Conservation (phyloP, 78 protist species). For the Dictyostelium purpureum region DNA sequence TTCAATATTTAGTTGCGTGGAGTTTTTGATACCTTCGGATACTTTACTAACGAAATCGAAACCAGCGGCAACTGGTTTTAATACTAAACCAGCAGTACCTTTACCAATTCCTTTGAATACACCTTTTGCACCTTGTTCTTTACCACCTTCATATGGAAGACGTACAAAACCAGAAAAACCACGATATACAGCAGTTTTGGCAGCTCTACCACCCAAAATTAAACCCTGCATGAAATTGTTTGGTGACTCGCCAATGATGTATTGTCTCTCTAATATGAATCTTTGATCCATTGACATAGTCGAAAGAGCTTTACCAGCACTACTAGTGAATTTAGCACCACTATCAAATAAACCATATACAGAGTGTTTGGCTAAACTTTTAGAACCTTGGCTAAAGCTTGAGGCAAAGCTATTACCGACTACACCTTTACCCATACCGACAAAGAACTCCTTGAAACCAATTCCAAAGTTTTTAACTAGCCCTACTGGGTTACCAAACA, state of each 20-base stretch:
- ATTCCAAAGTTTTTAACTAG: slow-evolving; percentile 80
- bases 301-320: slow-evolving; percentile 66
- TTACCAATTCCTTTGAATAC: slow-evolving; percentile 88
- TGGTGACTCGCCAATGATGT: slow-evolving; percentile 61
- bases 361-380: slow-evolving; percentile 70
- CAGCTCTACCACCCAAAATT: slow-evolving; percentile 21
- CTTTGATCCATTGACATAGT: slow-evolving; percentile 77
- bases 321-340: slow-evolving; percentile 72
- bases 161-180: slow-evolving; percentile 84
- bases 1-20: slow-evolving; percentile 66
- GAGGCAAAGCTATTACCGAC: slow-evolving; percentile 26
- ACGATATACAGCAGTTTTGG: slow-evolving; percentile 38
- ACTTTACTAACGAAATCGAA: slow-evolving; percentile 71
- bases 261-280: slow-evolving; percentile 53
- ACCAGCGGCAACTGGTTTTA: slow-evolving; percentile 88
- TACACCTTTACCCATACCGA: slow-evolving; percentile 64
- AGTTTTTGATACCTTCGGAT: slow-evolving; percentile 85
- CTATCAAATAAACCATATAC: slow-evolving; percentile 82
- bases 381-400: slow-evolving; percentile 37
- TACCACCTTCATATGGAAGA: slow-evolving; percentile 85
- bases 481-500: slow-evolving; percentile 91
- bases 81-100: slow-evolving; percentile 85
- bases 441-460: slow-evolving; percentile 84
- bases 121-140: slow-evolving; percentile 78
- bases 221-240: slow-evolving; percentile 72